phyloP scores from a whole-genome alignment of 805 yeast species.

The Candida piceae region DNA sequence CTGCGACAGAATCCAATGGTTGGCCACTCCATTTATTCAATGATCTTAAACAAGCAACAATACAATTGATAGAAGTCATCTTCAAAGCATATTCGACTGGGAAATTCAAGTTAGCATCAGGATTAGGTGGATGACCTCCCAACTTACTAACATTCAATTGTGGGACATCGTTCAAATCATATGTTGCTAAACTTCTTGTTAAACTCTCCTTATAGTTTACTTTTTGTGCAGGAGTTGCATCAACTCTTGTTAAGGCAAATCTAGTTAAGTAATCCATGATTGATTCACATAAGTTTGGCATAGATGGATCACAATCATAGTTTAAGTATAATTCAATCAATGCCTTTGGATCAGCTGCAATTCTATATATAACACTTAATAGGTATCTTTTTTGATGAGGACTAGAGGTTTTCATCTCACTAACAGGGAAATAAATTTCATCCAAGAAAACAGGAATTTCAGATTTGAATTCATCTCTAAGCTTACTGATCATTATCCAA shows the following conservation, averaged over 20 bases:
- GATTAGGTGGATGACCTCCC: constrained; percentile 48
- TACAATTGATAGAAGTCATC: constrained; percentile 70
- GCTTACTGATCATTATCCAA: constrained; percentile 79
- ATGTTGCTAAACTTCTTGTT: constrained; percentile 61
- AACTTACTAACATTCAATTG: constrained; percentile 67
- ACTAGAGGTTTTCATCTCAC: constrained; percentile 88
- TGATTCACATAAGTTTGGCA: constrained; percentile 82
- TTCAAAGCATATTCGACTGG: constrained; percentile 84
- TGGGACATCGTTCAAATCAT: constrained; percentile 69
- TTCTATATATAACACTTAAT: constrained; percentile 70
- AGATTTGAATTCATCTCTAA: constrained; percentile 82
- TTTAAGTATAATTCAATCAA: constrained; percentile 89
- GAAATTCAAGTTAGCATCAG: constrained; percentile 46
- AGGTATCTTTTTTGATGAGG: constrained; percentile 89
- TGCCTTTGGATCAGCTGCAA: constrained; percentile 85
- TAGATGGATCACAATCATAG: constrained; percentile 84
- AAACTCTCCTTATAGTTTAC: constrained; percentile 45
- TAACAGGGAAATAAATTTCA: constrained; percentile 90
- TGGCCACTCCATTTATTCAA: constrained; percentile 84
- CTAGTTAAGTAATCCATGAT: constrained; percentile 73
- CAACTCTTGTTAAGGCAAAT: constrained; percentile 65
- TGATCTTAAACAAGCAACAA: constrained; percentile 78
- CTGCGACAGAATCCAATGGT: constrained; percentile 13
- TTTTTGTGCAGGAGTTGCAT: constrained; percentile 65
- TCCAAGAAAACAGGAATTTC: constrained; percentile 92